A percentile compares a stretch with the other conserved stretches of the same genome.
These are phyloP conservation scores for Teunomyces kruisii DNA, from an alignment of 805 yeast genomes.

Conservation along the genomic window DNA sequence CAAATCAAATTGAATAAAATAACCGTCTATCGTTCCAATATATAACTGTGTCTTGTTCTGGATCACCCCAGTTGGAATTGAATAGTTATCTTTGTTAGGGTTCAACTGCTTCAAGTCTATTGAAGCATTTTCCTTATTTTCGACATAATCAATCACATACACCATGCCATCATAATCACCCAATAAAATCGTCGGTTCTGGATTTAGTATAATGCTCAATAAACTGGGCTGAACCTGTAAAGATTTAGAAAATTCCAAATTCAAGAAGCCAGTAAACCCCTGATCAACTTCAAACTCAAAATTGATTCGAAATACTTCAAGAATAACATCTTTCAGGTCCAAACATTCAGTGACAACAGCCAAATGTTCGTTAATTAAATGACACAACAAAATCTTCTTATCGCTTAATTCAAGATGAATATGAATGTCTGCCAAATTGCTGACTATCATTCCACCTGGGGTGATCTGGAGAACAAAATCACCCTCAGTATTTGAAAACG, in stretches of 20 bases:
- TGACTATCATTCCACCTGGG: conserved; percentile 16
- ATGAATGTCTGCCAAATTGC: conserved; percentile 18
- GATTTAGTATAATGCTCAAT: neutral
- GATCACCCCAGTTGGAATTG: conserved; percentile 23
- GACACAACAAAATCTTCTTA: conserved; percentile 13
- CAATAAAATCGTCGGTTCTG: neutral
- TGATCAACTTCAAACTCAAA: conserved; percentile 1
- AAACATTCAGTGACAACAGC: conserved; percentile 16
- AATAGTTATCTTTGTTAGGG: conserved; percentile 5
- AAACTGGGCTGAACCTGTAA: conserved; percentile 5
- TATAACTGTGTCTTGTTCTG: conserved; percentile 10
- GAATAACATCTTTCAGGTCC: neutral
- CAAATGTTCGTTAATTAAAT: conserved; percentile 8
- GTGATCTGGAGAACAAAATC: conserved; percentile 28
- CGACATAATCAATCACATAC: neutral
- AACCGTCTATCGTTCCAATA: conserved; percentile 37
- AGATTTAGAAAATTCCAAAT: neutral
- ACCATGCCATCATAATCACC: neutral
- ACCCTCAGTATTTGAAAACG: conserved; percentile 7
- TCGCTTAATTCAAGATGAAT: conserved; percentile 6
- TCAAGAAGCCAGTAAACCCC: conserved; percentile 1
- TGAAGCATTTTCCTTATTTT: neutral
- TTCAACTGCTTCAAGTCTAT: conserved; percentile 1
- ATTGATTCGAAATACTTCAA: conserved; percentile 7
- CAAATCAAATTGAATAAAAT: conserved; percentile 17